These are phyloP conservation scores for Boletellus sp. DNA, from an alignment of 768 basidiomycete genomes.

Conservation along the genomic window DNA sequence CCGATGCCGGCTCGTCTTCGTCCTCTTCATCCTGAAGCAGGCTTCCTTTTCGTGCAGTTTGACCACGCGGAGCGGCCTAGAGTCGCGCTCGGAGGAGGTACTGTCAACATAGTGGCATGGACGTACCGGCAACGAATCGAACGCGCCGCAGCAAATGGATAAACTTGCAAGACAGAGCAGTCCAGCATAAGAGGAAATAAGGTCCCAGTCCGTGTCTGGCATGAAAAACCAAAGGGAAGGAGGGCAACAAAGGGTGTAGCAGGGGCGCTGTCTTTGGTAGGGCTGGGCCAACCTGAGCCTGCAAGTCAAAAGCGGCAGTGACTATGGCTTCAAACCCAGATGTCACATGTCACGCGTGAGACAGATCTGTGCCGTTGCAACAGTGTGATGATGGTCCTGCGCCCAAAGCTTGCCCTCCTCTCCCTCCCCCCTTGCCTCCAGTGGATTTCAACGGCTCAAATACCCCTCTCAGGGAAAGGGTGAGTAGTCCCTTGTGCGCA, in stretches of 20 bases:
- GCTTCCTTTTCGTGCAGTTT: background rate
- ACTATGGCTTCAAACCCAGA: background rate
- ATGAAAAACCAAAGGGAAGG: conserved; percentile 9
- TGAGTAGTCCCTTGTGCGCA: no score
- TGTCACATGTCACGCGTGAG: no score
- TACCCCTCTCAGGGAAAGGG: no score
- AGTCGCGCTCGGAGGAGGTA: background rate
- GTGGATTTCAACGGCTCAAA: no score
- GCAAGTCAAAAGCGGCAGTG: background rate
- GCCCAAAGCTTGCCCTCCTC: no score
- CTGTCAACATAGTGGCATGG: background rate
- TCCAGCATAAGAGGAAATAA: conserved; percentile 66
- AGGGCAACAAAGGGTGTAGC: background rate
- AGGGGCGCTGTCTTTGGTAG: no score
- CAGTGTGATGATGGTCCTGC: no score
- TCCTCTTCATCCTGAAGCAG: conserved; percentile 44
- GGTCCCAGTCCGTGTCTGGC: conserved; percentile 45
- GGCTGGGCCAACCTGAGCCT: no score
- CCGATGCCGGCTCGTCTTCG: conserved; percentile 53
- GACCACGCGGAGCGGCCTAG: conserved; percentile 9
- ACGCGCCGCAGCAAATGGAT: conserved; percentile 71
- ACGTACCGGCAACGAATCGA: conserved; percentile 64
- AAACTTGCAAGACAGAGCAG: conserved; percentile 58
- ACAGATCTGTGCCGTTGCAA: no score
- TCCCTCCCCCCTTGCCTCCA: no score